Base-by-base conservation (phyloP, 2,329 filamentous ascomycete genomes). In the Fusarium coicis region DNA sequence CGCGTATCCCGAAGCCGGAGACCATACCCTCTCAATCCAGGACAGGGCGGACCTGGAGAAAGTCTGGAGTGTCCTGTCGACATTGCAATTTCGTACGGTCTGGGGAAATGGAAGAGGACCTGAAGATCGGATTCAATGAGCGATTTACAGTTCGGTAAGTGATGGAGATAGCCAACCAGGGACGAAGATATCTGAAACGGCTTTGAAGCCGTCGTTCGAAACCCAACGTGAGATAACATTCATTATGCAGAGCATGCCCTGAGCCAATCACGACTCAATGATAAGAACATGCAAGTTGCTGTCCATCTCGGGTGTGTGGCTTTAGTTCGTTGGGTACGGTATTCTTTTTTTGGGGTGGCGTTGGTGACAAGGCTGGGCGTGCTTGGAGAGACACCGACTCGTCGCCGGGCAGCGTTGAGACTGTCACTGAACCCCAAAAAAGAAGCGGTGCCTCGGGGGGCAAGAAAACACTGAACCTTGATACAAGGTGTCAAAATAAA, bases 241-340 rank as follows among this genome's bases (percentile, higher is more conserved):
- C 79, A 81, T 81, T 80, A 81, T 81, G 79, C 77, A 79, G 79
- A 76, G 70, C 78, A 76, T 75, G 50, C 18, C 11, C 10, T 10
- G 23, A 47, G 57, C 79, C 79, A 81, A 81, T 81, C 73, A 76
- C 16, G 36, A 46, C 11, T 52, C 65, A 57, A 66, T 76, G 79
- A 81, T 81, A 81, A 81, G 79, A 73, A 62, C 57, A 30, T 74
- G 66, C 71, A 65, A 57, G 32, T 30, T 50, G 26, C 34, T 39
- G 32, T 37, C 23, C 32, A 30, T 46, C 40, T 46, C 44, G 63
- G 70, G 52, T 69, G 64, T 67, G 63, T 68, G 63, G 63, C 65
- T 66, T 65, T 63, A 57, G 30, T 62, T 57, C 59, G 52, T 76
- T 71, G 55, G 46, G 47, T 68, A 68, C 47, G 47, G 54, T 55